These are phyloP conservation scores for Auricularia sp. DNA, from an alignment of 768 basidiomycete genomes.

Conservation along the genomic window DNA sequence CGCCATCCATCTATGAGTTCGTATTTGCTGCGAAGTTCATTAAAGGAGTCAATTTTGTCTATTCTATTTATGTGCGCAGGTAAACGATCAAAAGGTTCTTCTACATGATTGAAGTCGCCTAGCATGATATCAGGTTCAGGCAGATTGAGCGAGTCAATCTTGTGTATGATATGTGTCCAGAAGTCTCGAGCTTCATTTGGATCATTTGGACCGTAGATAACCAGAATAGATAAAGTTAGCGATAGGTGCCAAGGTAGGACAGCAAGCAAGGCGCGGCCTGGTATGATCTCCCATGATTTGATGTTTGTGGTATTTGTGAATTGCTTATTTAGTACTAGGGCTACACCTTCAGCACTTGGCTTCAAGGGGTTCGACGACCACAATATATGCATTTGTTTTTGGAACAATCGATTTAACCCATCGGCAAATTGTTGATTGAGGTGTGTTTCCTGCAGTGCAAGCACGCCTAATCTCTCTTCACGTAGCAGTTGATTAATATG, in stretches of 20 bases:
- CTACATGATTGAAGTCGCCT: background rate
- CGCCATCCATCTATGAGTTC: background rate
- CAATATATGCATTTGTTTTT: constrained; percentile 4
- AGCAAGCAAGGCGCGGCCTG: background rate
- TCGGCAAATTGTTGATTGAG: constrained; percentile 3
- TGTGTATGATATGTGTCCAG: background rate
- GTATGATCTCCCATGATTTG: background rate
- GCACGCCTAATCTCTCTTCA: constrained; percentile 11
- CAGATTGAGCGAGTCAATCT: background rate
- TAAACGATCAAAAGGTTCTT: background rate
- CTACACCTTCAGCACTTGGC: background rate
- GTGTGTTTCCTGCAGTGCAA: constrained; percentile 19
- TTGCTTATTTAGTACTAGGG: background rate
- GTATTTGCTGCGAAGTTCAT: background rate
- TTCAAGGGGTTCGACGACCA: constrained; percentile 1
- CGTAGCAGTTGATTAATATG: constrained; percentile 9
- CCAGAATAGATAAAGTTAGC: background rate
- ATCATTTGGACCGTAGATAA: background rate
- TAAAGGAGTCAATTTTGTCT: background rate
- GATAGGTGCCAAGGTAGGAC: background rate
- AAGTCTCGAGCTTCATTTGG: background rate
- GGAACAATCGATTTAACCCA: background rate
- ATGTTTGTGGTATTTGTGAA: background rate
- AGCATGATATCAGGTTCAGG: background rate
- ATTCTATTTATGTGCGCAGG: background rate